phyloP scores from a whole-genome alignment of 164 flowering plant species.

The Cinnamomum chago region DNA sequence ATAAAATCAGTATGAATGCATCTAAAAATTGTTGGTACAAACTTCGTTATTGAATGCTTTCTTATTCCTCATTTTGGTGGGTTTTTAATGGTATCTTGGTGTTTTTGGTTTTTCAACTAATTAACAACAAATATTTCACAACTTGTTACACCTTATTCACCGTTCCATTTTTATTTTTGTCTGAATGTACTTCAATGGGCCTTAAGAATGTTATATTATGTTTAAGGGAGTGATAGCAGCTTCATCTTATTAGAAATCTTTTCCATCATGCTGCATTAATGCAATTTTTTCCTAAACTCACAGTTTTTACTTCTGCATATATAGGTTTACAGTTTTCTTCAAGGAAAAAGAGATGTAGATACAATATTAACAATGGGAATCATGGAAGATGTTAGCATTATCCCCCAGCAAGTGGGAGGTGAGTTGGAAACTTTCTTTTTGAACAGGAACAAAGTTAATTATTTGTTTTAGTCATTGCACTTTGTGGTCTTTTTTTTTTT shows the following conservation, averaged over 20 bases:
- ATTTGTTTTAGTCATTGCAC: too few relatives aligned
- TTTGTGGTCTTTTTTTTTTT: background rate
- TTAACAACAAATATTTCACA: too few relatives aligned
- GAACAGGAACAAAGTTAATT: background rate
- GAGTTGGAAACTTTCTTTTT: constrained; percentile 10
- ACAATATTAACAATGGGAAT: constrained; percentile 91
- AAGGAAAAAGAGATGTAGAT: constrained; percentile 93
- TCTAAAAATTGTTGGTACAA: too few relatives aligned
- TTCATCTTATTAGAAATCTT: background rate
- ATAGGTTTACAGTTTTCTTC: constrained; percentile 93
- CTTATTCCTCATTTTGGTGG: background rate
- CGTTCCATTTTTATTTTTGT: too few relatives aligned
- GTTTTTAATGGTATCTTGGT: background rate
- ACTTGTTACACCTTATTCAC: too few relatives aligned
- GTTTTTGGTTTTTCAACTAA: background rate
- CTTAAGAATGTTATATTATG: background rate
- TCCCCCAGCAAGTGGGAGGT: constrained; percentile 98
- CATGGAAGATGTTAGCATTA: constrained; percentile 96
- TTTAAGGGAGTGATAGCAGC: background rate
- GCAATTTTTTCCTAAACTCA: background rate
- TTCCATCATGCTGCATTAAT: background rate
- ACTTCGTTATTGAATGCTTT: background rate
- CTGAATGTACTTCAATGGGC: too few relatives aligned
- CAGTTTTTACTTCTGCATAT: constrained; percentile 2
- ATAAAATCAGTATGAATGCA: too few relatives aligned